Conservation (phyloP, 495 filamentous ascomycete species). For the Choiromyces venosus region DNA sequence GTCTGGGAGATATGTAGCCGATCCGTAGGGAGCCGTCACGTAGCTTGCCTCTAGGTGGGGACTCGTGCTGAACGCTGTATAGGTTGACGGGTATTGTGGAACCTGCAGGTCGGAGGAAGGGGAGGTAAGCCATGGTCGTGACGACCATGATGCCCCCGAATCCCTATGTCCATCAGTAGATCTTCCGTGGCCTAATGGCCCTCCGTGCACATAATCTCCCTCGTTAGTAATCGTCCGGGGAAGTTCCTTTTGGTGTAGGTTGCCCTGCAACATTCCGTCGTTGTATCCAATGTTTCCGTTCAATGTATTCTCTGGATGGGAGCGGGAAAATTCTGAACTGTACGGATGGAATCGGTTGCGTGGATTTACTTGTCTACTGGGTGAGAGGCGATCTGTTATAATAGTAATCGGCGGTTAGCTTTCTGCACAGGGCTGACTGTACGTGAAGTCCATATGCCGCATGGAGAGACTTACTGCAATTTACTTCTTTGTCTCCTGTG, state of each 20-base stretch:
- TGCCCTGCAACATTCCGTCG: constrained; percentile 16
- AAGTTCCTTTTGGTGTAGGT: constrained; percentile 6
- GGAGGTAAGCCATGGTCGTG: constrained; percentile 15
- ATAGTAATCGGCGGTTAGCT: neutral
- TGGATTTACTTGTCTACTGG: constrained; percentile 20
- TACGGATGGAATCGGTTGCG: constrained; percentile 16
- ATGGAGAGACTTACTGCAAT: neutral
- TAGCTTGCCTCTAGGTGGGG: neutral
- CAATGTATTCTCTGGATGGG: constrained; percentile 9
- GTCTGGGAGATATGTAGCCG: constrained; percentile 16
- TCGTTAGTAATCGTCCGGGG: constrained; percentile 10
- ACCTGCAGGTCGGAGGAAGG: constrained; percentile 15
- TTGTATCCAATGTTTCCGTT: constrained; percentile 15
- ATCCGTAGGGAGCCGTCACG: constrained; percentile 9
- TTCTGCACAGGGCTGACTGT: neutral
- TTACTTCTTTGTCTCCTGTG: neutral
- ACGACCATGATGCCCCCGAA: constrained; percentile 8
- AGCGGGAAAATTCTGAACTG: constrained; percentile 11
- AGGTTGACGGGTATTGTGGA: constrained; percentile 23
- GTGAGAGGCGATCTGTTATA: constrained; percentile 16
- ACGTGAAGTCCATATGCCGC: neutral
- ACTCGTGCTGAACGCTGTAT: constrained; percentile 15
- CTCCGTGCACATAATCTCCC: constrained; percentile 7
- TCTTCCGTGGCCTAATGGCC: constrained; percentile 15
- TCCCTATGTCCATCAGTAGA: constrained; percentile 13